Percentiles rank a stretch among this genome's conserved stretches.
phyloP scores from a whole-genome alignment of 768 basidiomycete genomes.

The Multifurca ochricompacta region DNA sequence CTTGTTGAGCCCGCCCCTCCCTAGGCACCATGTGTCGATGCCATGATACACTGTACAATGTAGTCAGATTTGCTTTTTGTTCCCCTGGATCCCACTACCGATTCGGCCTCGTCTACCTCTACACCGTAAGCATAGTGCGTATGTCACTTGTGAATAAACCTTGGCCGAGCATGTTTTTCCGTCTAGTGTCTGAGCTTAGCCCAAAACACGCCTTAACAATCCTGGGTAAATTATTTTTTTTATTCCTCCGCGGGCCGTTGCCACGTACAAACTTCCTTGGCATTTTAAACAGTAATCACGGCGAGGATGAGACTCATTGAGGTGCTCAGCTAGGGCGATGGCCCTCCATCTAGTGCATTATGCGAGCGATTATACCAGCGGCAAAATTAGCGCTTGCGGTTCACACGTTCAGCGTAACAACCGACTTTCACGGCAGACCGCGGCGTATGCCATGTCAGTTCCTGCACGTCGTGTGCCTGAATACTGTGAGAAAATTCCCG shows the following conservation, averaged over 20 bases:
- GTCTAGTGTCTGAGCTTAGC: background rate
- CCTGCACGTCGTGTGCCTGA: background rate
- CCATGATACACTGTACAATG: background rate
- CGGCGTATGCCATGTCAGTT: background rate
- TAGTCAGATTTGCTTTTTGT: background rate
- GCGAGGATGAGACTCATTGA: background rate
- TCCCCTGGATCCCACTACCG: background rate
- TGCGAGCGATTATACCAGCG: background rate
- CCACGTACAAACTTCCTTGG: background rate
- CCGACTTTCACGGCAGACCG: background rate
- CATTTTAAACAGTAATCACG: background rate
- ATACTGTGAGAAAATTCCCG: background rate
- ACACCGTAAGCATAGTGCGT: background rate
- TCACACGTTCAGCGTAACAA: constrained; percentile 3
- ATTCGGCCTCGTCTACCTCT: background rate
- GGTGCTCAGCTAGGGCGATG: background rate
- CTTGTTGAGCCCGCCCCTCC: background rate
- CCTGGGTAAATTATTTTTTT: too few species aligned
- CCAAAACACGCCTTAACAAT: too few species aligned
- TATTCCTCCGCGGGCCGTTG: too few species aligned
- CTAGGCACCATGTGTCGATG: background rate
- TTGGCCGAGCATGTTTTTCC: background rate
- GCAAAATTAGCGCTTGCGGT: background rate
- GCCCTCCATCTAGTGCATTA: background rate
- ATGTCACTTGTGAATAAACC: background rate